Base-by-base conservation (phyloP, 2,329 filamentous ascomycete species). In the Ceratocystis ficicola region DNA sequence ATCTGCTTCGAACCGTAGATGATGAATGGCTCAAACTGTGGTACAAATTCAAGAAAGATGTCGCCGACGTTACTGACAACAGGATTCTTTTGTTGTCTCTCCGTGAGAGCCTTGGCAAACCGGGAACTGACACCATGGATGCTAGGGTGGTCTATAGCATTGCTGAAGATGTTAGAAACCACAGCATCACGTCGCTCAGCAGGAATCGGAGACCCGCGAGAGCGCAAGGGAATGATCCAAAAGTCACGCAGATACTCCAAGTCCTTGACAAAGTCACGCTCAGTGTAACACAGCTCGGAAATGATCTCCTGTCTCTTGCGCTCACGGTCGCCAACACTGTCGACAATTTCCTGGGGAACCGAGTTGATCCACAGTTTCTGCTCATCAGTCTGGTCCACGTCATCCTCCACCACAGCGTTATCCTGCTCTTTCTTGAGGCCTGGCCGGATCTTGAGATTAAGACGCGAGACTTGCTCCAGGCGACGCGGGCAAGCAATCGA, bases 281-380 rank as follows among this genome's bases (percentile, higher is more conserved):
- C 94, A 0, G 94, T 99, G 77, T 99, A 99, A 85, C 95, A 96
- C 69, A 97, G 86, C 75, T 99, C 94, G 5, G 93, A 96, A 68
- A 99, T 96, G 71, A 99, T 89, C 73, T 99, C 94, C 74, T 99
- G 94, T 57, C 94, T 85, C 79, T 97, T 97, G 85, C 96, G 95
- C 75, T 99, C 94, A 70, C 84, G 85, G 70, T 99, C 94, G 62
- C 86, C 86, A 36, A 96, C 87, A 72, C 87, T 89, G 71, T 97
- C 92, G 0, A 92, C 91, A 66, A 99, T 81, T 74, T 97, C 94
- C 75, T 96, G 94, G 0, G 92, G 90, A 44, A 99, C 94, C 15
- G 92, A 96, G 75, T 97, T 97, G 76, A 99, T 99, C 94, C 94
- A 99, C 46, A 99, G 82, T 76, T 97, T 97, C 78, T 97, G 94